Percentiles rank a stretch among this genome's conserved stretches.
phyloP scores from a whole-genome alignment of 805 yeast genomes.

The Kodamaea neixiangensis region DNA sequence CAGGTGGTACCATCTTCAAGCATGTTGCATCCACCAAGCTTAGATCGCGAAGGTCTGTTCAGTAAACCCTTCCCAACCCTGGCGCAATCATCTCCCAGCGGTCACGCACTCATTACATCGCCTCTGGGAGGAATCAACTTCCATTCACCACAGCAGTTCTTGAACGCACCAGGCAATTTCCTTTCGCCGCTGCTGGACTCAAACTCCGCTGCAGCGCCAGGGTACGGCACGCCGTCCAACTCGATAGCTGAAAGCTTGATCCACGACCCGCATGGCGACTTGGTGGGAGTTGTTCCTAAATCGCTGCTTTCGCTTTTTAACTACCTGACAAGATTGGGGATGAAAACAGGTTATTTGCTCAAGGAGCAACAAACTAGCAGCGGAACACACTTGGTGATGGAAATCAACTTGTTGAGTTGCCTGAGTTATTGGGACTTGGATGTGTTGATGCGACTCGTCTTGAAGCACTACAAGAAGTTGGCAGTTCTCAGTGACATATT shows the following conservation, averaged over 20 bases:
- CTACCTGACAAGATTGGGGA: slow-evolving; percentile 68
- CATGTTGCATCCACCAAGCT: slow-evolving; percentile 2
- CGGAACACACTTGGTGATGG: slow-evolving; percentile 44
- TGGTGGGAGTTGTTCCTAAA: slow-evolving; percentile 59
- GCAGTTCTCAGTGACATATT: slow-evolving; percentile 45
- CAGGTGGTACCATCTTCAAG: slow-evolving; percentile 1
- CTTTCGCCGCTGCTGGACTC: slow-evolving; percentile 28
- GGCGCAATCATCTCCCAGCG: background rate
- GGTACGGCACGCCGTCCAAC: slow-evolving; percentile 1
- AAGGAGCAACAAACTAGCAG: slow-evolving; percentile 30
- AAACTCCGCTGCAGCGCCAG: background rate
- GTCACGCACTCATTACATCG: slow-evolving; percentile 23
- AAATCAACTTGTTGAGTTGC: slow-evolving; percentile 70
- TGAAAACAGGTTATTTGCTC: slow-evolving; percentile 68
- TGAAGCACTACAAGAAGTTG: slow-evolving; percentile 63
- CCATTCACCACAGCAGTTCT: slow-evolving; percentile 40
- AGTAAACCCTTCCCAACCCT: slow-evolving; percentile 4
- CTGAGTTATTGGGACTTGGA: slow-evolving; percentile 64
- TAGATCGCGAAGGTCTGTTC: background rate
- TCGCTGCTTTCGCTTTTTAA: slow-evolving; percentile 67
- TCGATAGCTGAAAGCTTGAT: slow-evolving; percentile 14
- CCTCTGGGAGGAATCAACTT: slow-evolving; percentile 35
- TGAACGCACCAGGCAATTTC: slow-evolving; percentile 34
- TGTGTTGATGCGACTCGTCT: slow-evolving; percentile 53
- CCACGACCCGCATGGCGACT: slow-evolving; percentile 45